Base-by-base conservation (phyloP, 441 rosid genomes). In the Arabidopsis lyrata region DNA sequence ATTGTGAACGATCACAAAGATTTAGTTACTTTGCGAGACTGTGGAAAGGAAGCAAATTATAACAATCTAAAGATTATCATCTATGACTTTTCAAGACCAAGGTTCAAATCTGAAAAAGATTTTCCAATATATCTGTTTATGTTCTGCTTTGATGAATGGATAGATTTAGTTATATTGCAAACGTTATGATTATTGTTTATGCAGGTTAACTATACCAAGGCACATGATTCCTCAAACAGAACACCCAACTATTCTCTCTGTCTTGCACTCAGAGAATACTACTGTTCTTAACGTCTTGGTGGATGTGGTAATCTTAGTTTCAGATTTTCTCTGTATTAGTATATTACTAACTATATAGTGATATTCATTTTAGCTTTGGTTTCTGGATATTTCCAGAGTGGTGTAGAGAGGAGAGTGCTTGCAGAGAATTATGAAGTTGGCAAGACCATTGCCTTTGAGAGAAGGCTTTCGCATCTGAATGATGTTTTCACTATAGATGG, bases 401-500 rank as follows among this genome's bases (percentile, higher is more conserved):
- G 72, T 70, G 91, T 83, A 57, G 99, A 95, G 88, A 87, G 98
- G 71, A 96, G 87, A 79, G 97, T 95, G 71, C 98, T 95, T 77
- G 96, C 92, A 55, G 87, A 83, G 82, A 86, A 95, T 84, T 93
- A 93, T 78, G 91, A 91, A 32, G 82, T 45, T 41, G 99, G 95
- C 34, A 88, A 81, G 80, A 76, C 79, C 52, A 92, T 91, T 75
- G 98, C 99, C 73, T 95, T 95, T 87, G 97, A 86, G 66, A 79
- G 61, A 86, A 88, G 88, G 76, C 85, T 88, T 70, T 62, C 78
- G 38, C 85, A 93, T 86, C 75, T 95, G 78, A 86, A 84, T 82
- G 99, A 95, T 81, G 98, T 95, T 72, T 86, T 75, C 81, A 95
- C 99, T 44, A 77, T 85, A 77, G 98, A 92, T 67, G 99, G 99